Percentiles rank a stretch among this genome's conserved stretches.
phyloP scores from a whole-genome alignment of 106 monocot species.

The Phalaenopsis aphrodite region DNA sequence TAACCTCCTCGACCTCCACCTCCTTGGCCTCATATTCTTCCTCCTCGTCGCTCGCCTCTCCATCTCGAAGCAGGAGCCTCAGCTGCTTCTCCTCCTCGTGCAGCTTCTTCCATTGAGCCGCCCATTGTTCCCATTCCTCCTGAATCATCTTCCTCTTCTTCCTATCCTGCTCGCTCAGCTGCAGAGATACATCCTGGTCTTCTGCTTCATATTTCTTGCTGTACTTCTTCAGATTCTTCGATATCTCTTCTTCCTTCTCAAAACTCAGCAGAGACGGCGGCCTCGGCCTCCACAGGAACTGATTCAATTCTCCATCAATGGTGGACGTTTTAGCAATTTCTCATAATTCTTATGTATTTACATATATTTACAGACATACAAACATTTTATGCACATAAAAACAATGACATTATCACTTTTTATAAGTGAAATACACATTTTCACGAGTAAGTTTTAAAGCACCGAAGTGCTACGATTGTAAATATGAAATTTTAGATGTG shows the following conservation, averaged over 20 bases:
- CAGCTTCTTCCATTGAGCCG: slow-evolving; percentile 60
- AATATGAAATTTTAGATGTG: no score
- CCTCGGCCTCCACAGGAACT: slow-evolving; percentile 91
- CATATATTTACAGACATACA: no score
- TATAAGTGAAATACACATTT: no score
- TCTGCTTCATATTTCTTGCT: slow-evolving; percentile 94
- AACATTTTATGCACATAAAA: no score
- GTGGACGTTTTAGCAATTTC: background rate
- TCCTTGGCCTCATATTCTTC: slow-evolving; percentile 93
- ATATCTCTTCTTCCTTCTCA: slow-evolving; percentile 84
- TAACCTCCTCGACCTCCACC: slow-evolving; percentile 72
- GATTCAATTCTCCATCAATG: background rate
- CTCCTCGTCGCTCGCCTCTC: slow-evolving; percentile 81
- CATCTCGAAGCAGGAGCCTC: slow-evolving; percentile 56
- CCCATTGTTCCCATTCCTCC: slow-evolving; percentile 79
- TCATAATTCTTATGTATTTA: background rate
- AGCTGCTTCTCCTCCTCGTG: slow-evolving; percentile 61
- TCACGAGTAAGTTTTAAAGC: no score
- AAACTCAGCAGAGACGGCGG: slow-evolving; percentile 62
- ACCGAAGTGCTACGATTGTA: no score
- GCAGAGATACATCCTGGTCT: slow-evolving; percentile 80
- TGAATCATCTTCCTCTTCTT: slow-evolving; percentile 70
- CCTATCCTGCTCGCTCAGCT: slow-evolving; percentile 78
- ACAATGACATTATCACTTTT: no score
- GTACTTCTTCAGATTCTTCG: slow-evolving; percentile 78